Base-by-base conservation (phyloP, 1,139 yeast species). In the Suhomyces choctaworum region DNA sequence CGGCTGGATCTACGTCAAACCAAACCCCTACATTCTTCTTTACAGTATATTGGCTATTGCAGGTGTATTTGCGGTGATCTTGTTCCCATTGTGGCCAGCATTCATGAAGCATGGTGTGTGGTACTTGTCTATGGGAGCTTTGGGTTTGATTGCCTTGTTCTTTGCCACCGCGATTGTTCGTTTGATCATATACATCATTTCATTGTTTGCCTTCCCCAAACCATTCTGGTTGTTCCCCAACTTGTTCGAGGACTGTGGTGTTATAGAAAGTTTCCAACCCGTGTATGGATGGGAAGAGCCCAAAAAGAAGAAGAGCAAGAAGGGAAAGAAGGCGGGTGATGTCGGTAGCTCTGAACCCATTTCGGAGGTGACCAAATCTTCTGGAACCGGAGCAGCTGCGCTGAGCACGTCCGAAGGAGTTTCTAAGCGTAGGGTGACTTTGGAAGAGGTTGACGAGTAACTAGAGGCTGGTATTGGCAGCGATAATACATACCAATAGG, bases 141-240 rank as follows among this genome's bases (percentile, higher is more conserved):
- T 94, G 47, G 92, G 87, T 0, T 62, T 92, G 34, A 71, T 94
- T 36, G 92, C 80, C 7, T 66, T 78, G 34, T 83, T 92, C 62
- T 85, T 92, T 50, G 84, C 65, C 16, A 64, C 86, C 48, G 96
- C 97, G 2, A 72, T 94, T 34, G 64, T 92, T 23, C 77, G 99
- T 53, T 67, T 89, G 54, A 71, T 89, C 32, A 56, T 92, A 24
- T 90, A 83, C 54, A 53, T 81, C 26, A 51, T 86, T 32, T 78
- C 94, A 0, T 66, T 76, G 43, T 68, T 79, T 32, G 70, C 75
- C 4, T 63, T 75, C 36, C 77, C 81, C 13, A 81, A 80, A 22
- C 94, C 94, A 5, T 74, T 94, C 56, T 92, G 99, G 98, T 62
- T 92, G 33, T 92, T 87, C 73, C 99, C 99, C 40, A 92, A 92